These are phyloP conservation scores for Phytophthora pisi DNA, from an alignment of 352 stramenopile genomes.

Conservation along the genomic window DNA sequence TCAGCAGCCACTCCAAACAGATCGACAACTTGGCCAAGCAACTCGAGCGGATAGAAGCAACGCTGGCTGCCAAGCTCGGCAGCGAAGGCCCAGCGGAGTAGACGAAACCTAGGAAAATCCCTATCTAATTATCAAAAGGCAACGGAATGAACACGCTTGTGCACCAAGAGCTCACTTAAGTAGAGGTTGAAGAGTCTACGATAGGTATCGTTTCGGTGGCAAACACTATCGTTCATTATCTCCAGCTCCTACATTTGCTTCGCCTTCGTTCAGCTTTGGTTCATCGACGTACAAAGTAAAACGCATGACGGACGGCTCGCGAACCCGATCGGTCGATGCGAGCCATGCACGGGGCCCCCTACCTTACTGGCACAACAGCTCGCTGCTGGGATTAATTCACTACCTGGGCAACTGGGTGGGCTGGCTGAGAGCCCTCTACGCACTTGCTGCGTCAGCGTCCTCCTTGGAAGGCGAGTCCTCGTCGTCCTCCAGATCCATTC, in stretches of 20 bases:
- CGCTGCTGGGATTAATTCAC: constrained; percentile 34
- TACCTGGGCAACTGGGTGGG: constrained; percentile 32
- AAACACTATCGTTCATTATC: constrained; percentile 33
- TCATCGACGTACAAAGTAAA: constrained; percentile 29
- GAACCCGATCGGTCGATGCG: constrained; percentile 7
- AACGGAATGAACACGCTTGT: constrained; percentile 9
- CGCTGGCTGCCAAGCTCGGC: constrained; percentile 64
- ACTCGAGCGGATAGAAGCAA: constrained; percentile 79
- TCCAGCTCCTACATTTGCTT: constrained; percentile 7
- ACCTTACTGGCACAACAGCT: constrained; percentile 34
- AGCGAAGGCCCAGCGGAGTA: constrained; percentile 17
- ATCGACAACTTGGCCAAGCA: constrained; percentile 82
- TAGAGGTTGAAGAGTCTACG: too few relatives aligned
- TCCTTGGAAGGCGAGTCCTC: constrained; percentile 28
- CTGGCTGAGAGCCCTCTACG: constrained; percentile 25
- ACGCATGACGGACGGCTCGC: constrained; percentile 27
- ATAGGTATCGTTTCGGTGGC: not conserved
- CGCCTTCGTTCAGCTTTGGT: constrained; percentile 21
- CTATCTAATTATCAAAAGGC: constrained; percentile 30
- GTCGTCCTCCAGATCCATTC: constrained; percentile 24
- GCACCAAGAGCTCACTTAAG: too few relatives aligned
- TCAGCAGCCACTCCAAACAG: constrained; percentile 78
- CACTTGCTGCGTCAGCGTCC: constrained; percentile 37
- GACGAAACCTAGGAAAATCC: not conserved
- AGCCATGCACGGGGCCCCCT: constrained; percentile 24